A percentile compares a stretch with the other conserved stretches of the same genome.
These are phyloP conservation scores for Physcomitrellopsis africana DNA, from an alignment of 225 moss, liverwort and hornwort species.

Conservation along the genomic window DNA sequence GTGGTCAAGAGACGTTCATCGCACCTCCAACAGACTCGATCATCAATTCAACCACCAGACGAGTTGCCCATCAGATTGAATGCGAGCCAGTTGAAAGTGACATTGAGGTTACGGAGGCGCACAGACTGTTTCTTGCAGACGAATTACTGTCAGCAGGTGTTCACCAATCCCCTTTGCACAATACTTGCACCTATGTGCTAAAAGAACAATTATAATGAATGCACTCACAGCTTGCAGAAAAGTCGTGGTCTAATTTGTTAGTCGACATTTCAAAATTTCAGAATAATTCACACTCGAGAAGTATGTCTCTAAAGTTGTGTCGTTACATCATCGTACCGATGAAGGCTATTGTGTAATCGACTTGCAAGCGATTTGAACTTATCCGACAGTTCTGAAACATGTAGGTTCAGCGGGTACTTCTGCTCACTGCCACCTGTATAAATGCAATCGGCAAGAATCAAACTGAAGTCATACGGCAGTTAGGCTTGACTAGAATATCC, in stretches of 20 bases:
- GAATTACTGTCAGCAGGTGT: conserved; percentile 32
- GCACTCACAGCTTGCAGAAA: conserved; percentile 9
- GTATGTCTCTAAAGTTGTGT: not conserved
- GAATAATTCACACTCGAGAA: not conserved
- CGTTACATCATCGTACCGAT: not conserved
- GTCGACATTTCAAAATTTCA: not conserved
- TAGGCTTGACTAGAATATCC: conserved; percentile 13
- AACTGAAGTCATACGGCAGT: not conserved
- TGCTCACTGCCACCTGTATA: conserved; percentile 13
- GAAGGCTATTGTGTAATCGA: conserved; percentile 5
- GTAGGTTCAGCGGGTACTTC: not conserved
- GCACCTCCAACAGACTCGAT: conserved; percentile 10
- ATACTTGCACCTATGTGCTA: conserved; percentile 1
- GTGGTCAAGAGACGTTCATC: conserved; percentile 9
- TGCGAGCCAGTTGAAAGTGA: conserved; percentile 18
- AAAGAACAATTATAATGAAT: not conserved
- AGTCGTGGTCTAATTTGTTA: conserved; percentile 14
- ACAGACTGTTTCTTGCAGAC: conserved; percentile 21
- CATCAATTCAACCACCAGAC: conserved; percentile 24
- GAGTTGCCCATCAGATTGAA: conserved; percentile 24
- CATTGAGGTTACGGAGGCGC: conserved; percentile 20
- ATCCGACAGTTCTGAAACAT: not conserved
- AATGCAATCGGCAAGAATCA: conserved; percentile 11
- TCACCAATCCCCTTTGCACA: conserved; percentile 16
- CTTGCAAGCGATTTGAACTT: not conserved